Evolutionary conservation across 176 grass and related monocot species (phyloP), one percentile per base, ranked within the genome.

Genomic region (Zea luxurians): DNA sequence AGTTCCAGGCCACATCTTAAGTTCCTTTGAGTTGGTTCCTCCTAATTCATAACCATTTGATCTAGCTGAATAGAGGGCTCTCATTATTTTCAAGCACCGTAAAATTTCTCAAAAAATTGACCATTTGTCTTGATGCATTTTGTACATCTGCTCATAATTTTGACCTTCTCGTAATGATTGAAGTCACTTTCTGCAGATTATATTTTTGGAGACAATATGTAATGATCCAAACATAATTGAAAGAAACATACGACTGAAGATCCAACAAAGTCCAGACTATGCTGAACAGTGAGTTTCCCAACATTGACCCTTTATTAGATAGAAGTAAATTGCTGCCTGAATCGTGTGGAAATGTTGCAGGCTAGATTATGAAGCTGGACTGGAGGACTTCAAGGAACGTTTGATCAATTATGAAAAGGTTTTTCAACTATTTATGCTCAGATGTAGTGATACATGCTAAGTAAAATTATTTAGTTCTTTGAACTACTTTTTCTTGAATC

Each of bases 121-220:
- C 27, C 49, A 68, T 74, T 12, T 69, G 44, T 54, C 37, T 41
- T 47, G 35, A 42, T 83, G 52, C 81, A 57, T 43, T 88, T 67
- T 53, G 4, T 82, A 46, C 42, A 61, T 79, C 20, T 71, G 75
- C 35, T 50, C 70, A 72, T 68, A 50, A 73, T 61, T 50, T 78
- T 88, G 64, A 85, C 48, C 70, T 77, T 82, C 61, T 78, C 77
- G 44, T 78, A 43, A 59, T 76, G 52, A 76, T 80, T 57, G 18
- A 76, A 83, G 82, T 47, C 17, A 72, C 20, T 82, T 57, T 77
- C 46, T 76, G 6, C 82, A 98, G 96, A 91, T 98, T 87, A 98
- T 98, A 92, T 98, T 98, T 83, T 76, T 98, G 85, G 96, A 98
- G 89, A 98, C 92, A 79, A 94, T 98, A 83, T 98, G 96, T 82